Percentiles rank a stretch among this genome's conserved stretches.
These are phyloP conservation scores for Suillus decipiens DNA, from an alignment of 768 basidiomycete genomes.

Conservation along the genomic window DNA sequence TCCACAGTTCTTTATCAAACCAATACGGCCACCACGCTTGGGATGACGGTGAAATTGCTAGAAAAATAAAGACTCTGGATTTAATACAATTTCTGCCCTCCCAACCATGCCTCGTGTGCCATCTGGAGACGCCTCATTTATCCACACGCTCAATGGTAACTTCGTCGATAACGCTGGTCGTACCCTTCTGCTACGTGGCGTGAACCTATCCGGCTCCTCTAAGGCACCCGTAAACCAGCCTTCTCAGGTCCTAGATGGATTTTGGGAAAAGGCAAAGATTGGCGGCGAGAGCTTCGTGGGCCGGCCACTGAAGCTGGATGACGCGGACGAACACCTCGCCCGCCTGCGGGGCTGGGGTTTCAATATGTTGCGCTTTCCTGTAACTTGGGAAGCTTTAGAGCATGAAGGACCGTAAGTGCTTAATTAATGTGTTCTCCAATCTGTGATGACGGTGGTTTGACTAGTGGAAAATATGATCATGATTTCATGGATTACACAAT, in stretches of 20 bases:
- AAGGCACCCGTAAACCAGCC: conserved; percentile 80
- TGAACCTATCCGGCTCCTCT: conserved; percentile 88
- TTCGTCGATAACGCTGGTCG: conserved; percentile 79
- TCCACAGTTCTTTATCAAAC: conserved; percentile 1
- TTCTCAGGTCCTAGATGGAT: conserved; percentile 66
- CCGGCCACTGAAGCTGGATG: conserved; percentile 80
- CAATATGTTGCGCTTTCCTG: conserved; percentile 75
- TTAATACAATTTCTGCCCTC: conserved; percentile 36
- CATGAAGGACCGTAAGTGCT: conserved; percentile 89
- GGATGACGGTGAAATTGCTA: not conserved
- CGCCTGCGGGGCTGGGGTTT: conserved; percentile 94
- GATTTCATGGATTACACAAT: conserved; percentile 93
- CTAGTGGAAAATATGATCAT: conserved; percentile 85
- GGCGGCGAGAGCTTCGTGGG: conserved; percentile 74
- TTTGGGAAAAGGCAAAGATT: conserved; percentile 79
- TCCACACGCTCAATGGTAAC: conserved; percentile 66
- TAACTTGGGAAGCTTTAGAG: conserved; percentile 96
- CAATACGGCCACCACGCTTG: not conserved
- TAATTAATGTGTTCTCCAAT: conserved; percentile 6
- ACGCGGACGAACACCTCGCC: conserved; percentile 84
- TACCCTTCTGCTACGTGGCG: conserved; percentile 85
- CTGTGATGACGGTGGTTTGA: conserved; percentile 3
- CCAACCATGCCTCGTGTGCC: conserved; percentile 57
- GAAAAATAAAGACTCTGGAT: not conserved
- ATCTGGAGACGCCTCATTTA: conserved; percentile 58